Evolutionary conservation across 1,139 yeast genomes (phyloP), one percentile per base, ranked within the genome.

Genomic region (Lodderomyces metapsilosis): DNA sequence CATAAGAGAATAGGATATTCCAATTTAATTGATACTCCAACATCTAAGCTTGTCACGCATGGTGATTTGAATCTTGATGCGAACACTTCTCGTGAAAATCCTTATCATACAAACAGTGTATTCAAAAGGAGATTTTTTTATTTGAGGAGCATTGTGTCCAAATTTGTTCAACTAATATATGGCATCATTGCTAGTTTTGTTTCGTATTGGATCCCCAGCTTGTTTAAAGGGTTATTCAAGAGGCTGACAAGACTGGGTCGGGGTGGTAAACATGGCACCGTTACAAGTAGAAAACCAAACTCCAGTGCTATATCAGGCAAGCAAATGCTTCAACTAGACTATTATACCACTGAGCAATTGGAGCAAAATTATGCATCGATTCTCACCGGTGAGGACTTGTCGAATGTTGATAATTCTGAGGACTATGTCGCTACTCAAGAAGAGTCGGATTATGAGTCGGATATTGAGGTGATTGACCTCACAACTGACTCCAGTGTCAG

Each of bases 381-480:
- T 3, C 47, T 65, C 4, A 55, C 55, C 22, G 64, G 63, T 3
- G 53, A 50, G 1, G 58, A 64, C 7, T 49, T 77, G 17, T 62
- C 76, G 1, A 82, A 77, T 11, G 52, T 60, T 7, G 86, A 80
- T 50, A 55, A 58, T 21, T 78, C 83, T 0, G 64, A 50, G 2
- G 80, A 77, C 48, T 77, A 64, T 43, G 46, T 41, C 10, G 44
- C 22, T n/a, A 50, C 36, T 13, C 13, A 12, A 11, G 50, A 47
- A n/a, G 48, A 47, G 34, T 41, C 44, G 45, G 22, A 44, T 60
- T 2, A 41, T 59, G 38, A 54, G 45, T 15, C 54, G 58, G 22
- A 53, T 57, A 9, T 37, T 47, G 30, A 52, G 53, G 41, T 37
- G 21, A 37, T 27, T 9, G 15, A 15, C 13, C 18, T 18, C 4